Evolutionary conservation across 2,329 filamentous ascomycete genomes (phyloP).

Genomic region (Nothopassalora personata): DNA sequence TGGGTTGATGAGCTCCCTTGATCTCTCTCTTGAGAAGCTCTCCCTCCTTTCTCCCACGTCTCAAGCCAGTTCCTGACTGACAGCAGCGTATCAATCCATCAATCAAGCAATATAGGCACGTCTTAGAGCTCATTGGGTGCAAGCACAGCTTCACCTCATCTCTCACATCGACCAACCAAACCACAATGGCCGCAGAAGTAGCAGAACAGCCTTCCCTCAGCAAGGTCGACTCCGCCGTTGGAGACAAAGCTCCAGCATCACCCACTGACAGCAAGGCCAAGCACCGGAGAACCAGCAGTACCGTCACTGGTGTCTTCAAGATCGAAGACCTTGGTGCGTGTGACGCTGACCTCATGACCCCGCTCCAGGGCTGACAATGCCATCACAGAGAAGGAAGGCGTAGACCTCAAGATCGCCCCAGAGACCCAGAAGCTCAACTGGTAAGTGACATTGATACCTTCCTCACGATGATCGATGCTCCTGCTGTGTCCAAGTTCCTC

Average conservation of each 20-base stretch:
- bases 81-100: slow-evolving; percentile 4
- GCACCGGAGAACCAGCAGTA: slow-evolving; percentile 68
- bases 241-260: slow-evolving; percentile 59
- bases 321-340: slow-evolving; percentile 49
- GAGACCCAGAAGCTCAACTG: slow-evolving; percentile 87
- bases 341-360: background rate
- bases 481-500: background rate
- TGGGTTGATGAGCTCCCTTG: slow-evolving; percentile 1
- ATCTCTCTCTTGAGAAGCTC: slow-evolving; percentile 4
- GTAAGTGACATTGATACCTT: slow-evolving; percentile 49
- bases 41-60: background rate
- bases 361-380: slow-evolving; percentile 5
- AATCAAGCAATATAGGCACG: background rate
- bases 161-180: background rate
- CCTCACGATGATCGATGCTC: background rate
- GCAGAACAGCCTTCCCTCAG: slow-evolving; percentile 52
- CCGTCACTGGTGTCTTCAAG: slow-evolving; percentile 68
- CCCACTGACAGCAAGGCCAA: slow-evolving; percentile 61
- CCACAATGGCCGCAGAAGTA: slow-evolving; percentile 48
- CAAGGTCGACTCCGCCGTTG: slow-evolving; percentile 89
- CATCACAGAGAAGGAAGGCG: slow-evolving; percentile 63
- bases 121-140: background rate
- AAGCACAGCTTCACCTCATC: slow-evolving; percentile 1
- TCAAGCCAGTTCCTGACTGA: slow-evolving; percentile 9
- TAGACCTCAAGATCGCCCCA: slow-evolving; percentile 65